These are phyloP conservation scores for Esteya vermicola DNA, from an alignment of 2,329 filamentous ascomycete species.

Conservation along the genomic window DNA sequence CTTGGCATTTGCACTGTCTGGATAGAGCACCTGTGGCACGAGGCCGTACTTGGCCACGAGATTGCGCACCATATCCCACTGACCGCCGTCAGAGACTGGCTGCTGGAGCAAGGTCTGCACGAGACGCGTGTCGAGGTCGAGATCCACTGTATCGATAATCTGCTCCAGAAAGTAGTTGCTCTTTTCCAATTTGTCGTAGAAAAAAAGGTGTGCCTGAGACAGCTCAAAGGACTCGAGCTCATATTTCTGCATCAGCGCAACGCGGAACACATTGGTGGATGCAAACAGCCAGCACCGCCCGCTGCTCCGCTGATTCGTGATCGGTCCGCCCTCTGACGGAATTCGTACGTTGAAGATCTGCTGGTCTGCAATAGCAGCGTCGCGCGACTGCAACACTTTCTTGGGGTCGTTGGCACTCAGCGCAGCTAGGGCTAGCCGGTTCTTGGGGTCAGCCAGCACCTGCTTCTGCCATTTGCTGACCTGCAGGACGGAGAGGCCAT, in stretches of 20 bases:
- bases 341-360: slow-evolving; percentile 78
- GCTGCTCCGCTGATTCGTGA: slow-evolving; percentile 71
- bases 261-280: slow-evolving; percentile 77
- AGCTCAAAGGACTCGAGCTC: slow-evolving; percentile 67
- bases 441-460: slow-evolving; percentile 50
- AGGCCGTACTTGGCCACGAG: slow-evolving; percentile 77
- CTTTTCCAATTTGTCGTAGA: slow-evolving; percentile 91
- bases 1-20: slow-evolving; percentile 67
- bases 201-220: slow-evolving; percentile 80
- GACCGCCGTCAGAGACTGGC: slow-evolving; percentile 68
- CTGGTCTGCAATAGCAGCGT: slow-evolving; percentile 50
- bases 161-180: slow-evolving; percentile 81
- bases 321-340: slow-evolving; percentile 64
- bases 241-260: slow-evolving; percentile 78
- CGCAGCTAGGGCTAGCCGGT: slow-evolving; percentile 59
- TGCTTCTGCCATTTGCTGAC: slow-evolving; percentile 46
- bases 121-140: slow-evolving; percentile 58
- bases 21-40: slow-evolving; percentile 70
- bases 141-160: slow-evolving; percentile 56
- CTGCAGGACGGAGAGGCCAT: slow-evolving; percentile 34
- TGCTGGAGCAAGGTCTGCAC: slow-evolving; percentile 54
- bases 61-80: slow-evolving; percentile 88
- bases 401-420: slow-evolving; percentile 54
- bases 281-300: slow-evolving; percentile 90
- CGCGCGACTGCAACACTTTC: slow-evolving; percentile 48